Conservation (phyloP, 768 basidiomycete genomes). For the Hericium alpestre region DNA sequence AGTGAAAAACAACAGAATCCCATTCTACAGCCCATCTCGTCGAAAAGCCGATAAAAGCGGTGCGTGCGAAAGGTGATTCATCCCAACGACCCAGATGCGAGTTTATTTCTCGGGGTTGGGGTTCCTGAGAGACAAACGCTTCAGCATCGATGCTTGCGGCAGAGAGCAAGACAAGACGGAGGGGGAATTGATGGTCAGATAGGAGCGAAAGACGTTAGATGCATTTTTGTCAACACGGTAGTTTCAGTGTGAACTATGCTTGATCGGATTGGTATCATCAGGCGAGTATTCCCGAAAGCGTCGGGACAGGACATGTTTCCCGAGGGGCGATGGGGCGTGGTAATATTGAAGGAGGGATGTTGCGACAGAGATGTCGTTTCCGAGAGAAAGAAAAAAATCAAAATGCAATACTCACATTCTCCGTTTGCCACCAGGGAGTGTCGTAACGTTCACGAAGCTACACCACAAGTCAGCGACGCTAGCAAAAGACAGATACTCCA, state of each 20-base stretch:
- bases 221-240: conserved; percentile 70
- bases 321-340: neutral
- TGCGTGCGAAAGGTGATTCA: too few relatives aligned
- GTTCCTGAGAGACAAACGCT: conserved; percentile 20
- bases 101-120: conserved; percentile 29
- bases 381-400: conserved; percentile 1
- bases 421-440: conserved; percentile 85
- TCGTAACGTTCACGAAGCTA: conserved; percentile 91
- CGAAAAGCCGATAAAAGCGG: neutral
- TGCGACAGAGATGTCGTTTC: neutral
- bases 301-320: conserved; percentile 4
- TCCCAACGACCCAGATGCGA: too few relatives aligned
- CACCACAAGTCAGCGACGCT: neutral
- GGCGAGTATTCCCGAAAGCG: conserved; percentile 8
- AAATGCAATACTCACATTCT: conserved; percentile 68
- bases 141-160: neutral
- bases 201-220: conserved; percentile 99
- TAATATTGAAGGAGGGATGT: too few relatives aligned
- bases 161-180: conserved; percentile 3
- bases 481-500: neutral
- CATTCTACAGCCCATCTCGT: neutral
- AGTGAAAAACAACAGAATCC: neutral
- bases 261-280: conserved; percentile 51
- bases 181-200: conserved; percentile 55
- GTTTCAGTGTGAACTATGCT: conserved; percentile 98